Evolutionary conservation across 345 rosid genomes (phyloP).

Genomic region (Salix viminalis): DNA sequence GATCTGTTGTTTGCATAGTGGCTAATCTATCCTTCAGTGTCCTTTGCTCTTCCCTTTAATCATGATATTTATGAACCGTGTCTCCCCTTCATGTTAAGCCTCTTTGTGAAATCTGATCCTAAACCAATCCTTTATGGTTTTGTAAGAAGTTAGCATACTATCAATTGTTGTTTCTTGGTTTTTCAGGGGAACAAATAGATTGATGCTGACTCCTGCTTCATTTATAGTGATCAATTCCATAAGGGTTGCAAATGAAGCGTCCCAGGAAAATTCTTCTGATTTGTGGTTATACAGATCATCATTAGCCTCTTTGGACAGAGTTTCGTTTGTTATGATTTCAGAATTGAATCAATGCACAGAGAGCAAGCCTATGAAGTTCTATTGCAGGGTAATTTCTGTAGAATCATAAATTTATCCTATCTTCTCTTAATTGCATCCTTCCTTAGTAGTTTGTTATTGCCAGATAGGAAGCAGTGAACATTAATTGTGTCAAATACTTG

Average conservation of each 20-base stretch:
- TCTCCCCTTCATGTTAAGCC: not conserved
- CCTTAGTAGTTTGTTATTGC: not conserved
- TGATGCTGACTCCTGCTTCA: conserved; percentile 52
- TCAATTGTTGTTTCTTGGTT: conserved; percentile 10
- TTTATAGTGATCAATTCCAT: conserved; percentile 50
- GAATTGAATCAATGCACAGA: conserved; percentile 30
- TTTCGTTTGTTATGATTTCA: conserved; percentile 42
- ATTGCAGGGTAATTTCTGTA: conserved; percentile 55
- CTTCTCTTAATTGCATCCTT: not conserved
- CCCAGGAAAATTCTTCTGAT: conserved; percentile 12
- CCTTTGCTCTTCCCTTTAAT: not conserved
- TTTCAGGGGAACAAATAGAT: conserved; percentile 39
- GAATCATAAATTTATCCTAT: conserved; percentile 4
- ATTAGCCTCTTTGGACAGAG: conserved; percentile 16
- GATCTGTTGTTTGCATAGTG: not conserved
- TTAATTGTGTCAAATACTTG: not conserved
- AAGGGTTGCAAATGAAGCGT: conserved; percentile 30
- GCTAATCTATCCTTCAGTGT: not conserved
- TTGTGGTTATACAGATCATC: conserved; percentile 9
- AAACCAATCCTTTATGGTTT: not conserved
- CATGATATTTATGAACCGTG: not conserved
- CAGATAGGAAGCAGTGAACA: not conserved
- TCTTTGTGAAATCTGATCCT: not conserved
- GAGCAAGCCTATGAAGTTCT: conserved; percentile 35
- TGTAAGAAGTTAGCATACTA: not conserved